Percentiles rank a stretch among this genome's conserved stretches.
These are phyloP conservation scores for Spergularia azorica DNA, from an alignment of 179 eudicot genomes.

Conservation along the genomic window DNA sequence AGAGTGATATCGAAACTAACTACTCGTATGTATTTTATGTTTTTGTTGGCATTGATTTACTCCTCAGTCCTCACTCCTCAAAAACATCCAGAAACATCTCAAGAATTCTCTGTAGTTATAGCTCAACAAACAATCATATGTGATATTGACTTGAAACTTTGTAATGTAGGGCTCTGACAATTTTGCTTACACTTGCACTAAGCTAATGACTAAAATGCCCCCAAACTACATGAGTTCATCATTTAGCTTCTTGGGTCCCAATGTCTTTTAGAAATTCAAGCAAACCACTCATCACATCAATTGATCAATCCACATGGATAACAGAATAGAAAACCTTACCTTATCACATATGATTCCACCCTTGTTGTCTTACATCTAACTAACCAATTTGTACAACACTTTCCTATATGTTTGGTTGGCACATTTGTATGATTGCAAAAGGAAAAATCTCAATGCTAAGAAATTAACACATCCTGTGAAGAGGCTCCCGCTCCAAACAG, in stretches of 20 bases:
- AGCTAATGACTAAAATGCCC: neutral
- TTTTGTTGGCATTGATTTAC: too few species aligned
- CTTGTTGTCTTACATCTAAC: slow-evolving; percentile 10
- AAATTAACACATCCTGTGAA: slow-evolving; percentile 10
- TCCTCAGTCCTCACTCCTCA: too few species aligned
- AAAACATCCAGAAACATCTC: slow-evolving; percentile 9
- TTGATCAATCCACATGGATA: neutral
- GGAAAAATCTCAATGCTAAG: neutral
- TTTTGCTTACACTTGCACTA: neutral
- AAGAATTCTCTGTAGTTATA: neutral
- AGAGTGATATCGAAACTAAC: too few species aligned
- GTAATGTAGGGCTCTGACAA: too few species aligned
- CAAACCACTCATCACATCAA: neutral
- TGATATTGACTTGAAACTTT: slow-evolving; percentile 7
- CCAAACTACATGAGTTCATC: neutral
- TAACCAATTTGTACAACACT: neutral
- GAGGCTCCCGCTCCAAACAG: neutral
- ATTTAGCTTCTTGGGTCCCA: neutral
- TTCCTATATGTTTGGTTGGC: neutral
- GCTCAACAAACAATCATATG: neutral
- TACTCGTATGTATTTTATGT: too few species aligned
- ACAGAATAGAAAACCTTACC: neutral
- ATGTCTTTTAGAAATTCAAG: neutral
- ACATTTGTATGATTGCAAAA: neutral
- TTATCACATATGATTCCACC: slow-evolving; percentile 13